Percentiles rank a stretch among this genome's conserved stretches.
Evolutionary conservation across 371 early-diverging fungal genomes (phyloP).

Genomic region (Rhizopus arrhizus): DNA sequence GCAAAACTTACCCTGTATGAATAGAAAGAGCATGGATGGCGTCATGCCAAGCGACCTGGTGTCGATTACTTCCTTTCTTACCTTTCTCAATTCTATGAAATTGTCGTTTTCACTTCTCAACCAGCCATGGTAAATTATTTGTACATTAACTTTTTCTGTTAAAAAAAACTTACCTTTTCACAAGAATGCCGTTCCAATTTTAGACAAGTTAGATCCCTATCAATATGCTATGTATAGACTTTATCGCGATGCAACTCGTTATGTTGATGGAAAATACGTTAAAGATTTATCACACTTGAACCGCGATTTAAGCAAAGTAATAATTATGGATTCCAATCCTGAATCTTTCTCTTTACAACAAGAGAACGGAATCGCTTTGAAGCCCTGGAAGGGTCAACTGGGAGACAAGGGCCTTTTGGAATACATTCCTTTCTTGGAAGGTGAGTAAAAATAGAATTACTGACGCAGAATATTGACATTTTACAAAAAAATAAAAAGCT

Average conservation of each 20-base stretch:
- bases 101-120: slow-evolving; percentile 92
- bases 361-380: slow-evolving; percentile 84
- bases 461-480: background rate
- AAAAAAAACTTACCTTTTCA: slow-evolving; percentile 1
- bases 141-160: too few relatives aligned
- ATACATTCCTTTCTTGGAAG: slow-evolving; percentile 90
- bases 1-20: slow-evolving; percentile 37
- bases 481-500: slow-evolving; percentile 34
- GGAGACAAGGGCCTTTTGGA: slow-evolving; percentile 80
- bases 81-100: slow-evolving; percentile 88
- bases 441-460: slow-evolving; percentile 30
- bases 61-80: slow-evolving; percentile 92
- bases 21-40: slow-evolving; percentile 84
- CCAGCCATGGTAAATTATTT: slow-evolving; percentile 57
- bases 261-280: slow-evolving; percentile 81
- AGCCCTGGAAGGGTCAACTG: slow-evolving; percentile 86
- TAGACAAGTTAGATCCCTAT: slow-evolving; percentile 90
- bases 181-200: slow-evolving; percentile 78
- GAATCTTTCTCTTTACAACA: slow-evolving; percentile 84
- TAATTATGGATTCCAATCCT: slow-evolving; percentile 89
- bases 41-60: slow-evolving; percentile 93
- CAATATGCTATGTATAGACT: slow-evolving; percentile 83
- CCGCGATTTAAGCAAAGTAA: slow-evolving; percentile 89
- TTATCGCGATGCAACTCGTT: slow-evolving; percentile 87
- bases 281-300: slow-evolving; percentile 93